Conservation (phyloP, 2,329 filamentous ascomycete species). For the Cryphonectria naterciae region DNA sequence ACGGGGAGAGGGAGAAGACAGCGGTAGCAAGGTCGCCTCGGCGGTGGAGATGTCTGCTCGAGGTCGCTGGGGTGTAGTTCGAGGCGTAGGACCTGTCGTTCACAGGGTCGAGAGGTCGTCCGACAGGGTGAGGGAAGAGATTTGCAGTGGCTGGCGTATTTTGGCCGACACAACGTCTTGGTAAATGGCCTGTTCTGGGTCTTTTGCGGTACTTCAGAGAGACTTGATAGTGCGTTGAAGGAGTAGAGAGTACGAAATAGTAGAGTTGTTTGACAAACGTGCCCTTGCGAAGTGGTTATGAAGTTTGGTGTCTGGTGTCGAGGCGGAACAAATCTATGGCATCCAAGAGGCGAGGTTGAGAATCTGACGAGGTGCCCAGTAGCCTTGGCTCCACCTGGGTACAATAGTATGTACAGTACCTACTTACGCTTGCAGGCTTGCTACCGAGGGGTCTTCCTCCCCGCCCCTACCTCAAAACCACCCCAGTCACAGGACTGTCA, state of each 20-base stretch:
- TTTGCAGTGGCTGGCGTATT: constrained; percentile 11
- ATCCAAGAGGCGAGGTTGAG: constrained; percentile 12
- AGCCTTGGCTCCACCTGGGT: constrained; percentile 4
- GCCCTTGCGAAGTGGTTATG: constrained; percentile 3
- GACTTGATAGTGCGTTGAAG: too few species aligned
- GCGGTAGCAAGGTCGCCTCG: not conserved
- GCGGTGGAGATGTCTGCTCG: not conserved
- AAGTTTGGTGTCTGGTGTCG: constrained; percentile 2
- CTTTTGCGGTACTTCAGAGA: not conserved
- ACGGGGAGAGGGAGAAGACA: not conserved
- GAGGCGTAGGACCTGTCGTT: not conserved
- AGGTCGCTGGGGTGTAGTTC: not conserved
- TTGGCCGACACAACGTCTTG: not conserved
- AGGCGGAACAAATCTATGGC: not conserved
- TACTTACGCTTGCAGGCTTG: not conserved
- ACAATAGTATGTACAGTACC: not conserved
- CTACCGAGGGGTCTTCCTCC: not conserved
- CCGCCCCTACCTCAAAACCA: not conserved
- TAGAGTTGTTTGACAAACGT: not conserved
- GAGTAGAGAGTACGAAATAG: not conserved
- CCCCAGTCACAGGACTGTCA: not conserved
- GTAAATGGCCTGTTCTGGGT: not conserved
- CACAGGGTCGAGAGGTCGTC: not conserved
- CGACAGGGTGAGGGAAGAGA: constrained; percentile 7
- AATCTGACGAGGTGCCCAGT: constrained; percentile 12